Percentiles rank a stretch among this genome's conserved stretches.
Evolutionary conservation across 2,329 filamentous ascomycete genomes (phyloP).

Genomic region (Macroventuria anomochaeta): DNA sequence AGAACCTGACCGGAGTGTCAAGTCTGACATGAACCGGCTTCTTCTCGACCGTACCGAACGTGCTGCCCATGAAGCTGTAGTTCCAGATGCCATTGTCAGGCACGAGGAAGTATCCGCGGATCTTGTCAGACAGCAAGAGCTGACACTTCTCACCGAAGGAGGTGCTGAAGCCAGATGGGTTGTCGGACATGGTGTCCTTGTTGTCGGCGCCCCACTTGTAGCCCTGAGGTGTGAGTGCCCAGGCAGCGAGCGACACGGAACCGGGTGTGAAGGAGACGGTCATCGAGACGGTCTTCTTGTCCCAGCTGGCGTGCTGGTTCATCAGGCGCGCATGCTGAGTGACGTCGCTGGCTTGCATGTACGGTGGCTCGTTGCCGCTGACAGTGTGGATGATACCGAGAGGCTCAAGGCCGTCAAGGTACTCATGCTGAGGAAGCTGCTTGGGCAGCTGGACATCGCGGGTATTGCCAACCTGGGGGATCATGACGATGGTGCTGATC

Average conservation of each 20-base stretch:
- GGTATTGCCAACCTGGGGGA: constrained; percentile 93
- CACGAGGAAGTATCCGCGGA: constrained; percentile 94
- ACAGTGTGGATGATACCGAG: constrained; percentile 95
- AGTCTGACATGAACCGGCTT: constrained; percentile 89
- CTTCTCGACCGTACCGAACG: constrained; percentile 88
- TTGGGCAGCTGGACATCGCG: constrained; percentile 91
- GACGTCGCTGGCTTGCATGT: constrained; percentile 95
- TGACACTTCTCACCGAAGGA: constrained; percentile 96
- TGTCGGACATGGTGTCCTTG: constrained; percentile 88
- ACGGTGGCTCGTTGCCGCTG: constrained; percentile 91
- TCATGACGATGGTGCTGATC: constrained; percentile 94
- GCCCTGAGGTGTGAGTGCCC: constrained; percentile 87
- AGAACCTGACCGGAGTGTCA: constrained; percentile 86
- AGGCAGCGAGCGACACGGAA: constrained; percentile 91
- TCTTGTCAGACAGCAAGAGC: constrained; percentile 88
- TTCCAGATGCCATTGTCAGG: constrained; percentile 93
- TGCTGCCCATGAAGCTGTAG: constrained; percentile 95
- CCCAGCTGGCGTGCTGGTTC: constrained; percentile 79
- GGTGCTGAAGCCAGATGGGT: constrained; percentile 91
- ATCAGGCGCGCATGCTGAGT: constrained; percentile 92
- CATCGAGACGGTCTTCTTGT: constrained; percentile 92
- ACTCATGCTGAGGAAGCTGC: constrained; percentile 89
- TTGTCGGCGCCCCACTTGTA: constrained; percentile 98
- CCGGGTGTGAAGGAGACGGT: constrained; percentile 96
- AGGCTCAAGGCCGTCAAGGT: constrained; percentile 84